Evolutionary conservation across 805 yeast genomes (phyloP), one percentile per base, ranked within the genome.

Genomic region (Brettanomyces anomalus): DNA sequence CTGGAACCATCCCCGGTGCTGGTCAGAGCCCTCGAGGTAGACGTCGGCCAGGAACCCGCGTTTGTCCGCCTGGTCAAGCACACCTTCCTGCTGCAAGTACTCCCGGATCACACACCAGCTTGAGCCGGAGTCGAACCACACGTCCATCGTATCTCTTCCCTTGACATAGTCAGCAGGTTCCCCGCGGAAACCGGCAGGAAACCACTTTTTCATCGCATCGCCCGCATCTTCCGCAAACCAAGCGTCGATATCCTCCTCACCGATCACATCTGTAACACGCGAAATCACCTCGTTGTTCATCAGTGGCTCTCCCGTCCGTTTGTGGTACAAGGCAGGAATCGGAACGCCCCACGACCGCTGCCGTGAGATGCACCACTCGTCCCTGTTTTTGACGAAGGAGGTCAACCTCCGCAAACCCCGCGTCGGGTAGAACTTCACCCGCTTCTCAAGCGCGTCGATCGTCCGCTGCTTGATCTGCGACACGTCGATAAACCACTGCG

Each of bases 301-400:
- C 10, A 87, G 49, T 1, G 88, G 82, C 39, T 72, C 77, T n/a
- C 76, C 82, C 1, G 85, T 75, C 32, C 68, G 67, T 42, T 65
- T 66, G 37, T 74, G 66, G 61, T 81, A 85, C 7, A 93, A 63
- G 0, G 85, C 93, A 1, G 98, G 97, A 33, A 93, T 84, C 1
- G 98, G 98, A 30, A 93, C 97, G 37, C 99, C 99, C 99, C 99
- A 93, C 16, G 76, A 71, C 50, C 99, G 77, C 60, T 93, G 99
- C 53, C 99, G 71, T 2, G 97, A 89, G 28, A 93, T 88, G 64
- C 98, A 93, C 99, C 99, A 93, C 57, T 93, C 98, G 48, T 79
- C 77, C 62, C 98, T 76, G 40, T 81, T 78, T 17, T 66, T 68
- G 24, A 88, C 72, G 56, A 90, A 93, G 13, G 94, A 76, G 2